These are phyloP conservation scores for Pluteus cervinus DNA, from an alignment of 768 basidiomycete genomes.

Conservation along the genomic window DNA sequence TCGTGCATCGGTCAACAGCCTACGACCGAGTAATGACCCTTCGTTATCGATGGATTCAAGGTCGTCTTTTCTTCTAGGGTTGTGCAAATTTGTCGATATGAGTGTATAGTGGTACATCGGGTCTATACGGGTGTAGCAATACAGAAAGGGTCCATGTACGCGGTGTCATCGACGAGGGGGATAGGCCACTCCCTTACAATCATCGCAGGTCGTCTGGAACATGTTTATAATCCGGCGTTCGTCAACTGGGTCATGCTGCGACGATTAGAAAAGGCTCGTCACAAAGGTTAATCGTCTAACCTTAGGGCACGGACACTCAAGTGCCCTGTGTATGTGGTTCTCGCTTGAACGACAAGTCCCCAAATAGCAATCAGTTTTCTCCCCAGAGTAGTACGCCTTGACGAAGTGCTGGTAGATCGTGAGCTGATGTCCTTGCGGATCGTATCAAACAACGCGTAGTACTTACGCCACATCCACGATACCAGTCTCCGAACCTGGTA, in stretches of 20 bases:
- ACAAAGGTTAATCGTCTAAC: slow-evolving; percentile 19
- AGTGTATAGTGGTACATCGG: too few relatives aligned
- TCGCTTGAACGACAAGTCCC: slow-evolving; percentile 46
- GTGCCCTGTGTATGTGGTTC: slow-evolving; percentile 56
- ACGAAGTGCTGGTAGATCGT: slow-evolving; percentile 49
- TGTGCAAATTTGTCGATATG: too few relatives aligned
- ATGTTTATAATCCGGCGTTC: slow-evolving; percentile 54
- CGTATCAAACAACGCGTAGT: slow-evolving; percentile 9
- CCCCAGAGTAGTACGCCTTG: slow-evolving; percentile 55
- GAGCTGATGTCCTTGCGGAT: slow-evolving; percentile 7
- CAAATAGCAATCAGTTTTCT: slow-evolving; percentile 47
- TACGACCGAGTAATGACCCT: too few relatives aligned
- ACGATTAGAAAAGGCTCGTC: neutral
- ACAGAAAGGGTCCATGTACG: too few relatives aligned
- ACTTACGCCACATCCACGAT: slow-evolving; percentile 36
- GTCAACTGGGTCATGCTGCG: slow-evolving; percentile 21
- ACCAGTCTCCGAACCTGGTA: slow-evolving; percentile 35
- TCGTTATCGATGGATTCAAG: too few relatives aligned
- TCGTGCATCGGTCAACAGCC: too few relatives aligned
- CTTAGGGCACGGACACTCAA: slow-evolving; percentile 48
- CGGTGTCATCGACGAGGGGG: too few relatives aligned
- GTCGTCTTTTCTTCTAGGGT: too few relatives aligned
- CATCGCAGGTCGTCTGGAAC: slow-evolving; percentile 60
- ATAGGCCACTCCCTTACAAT: slow-evolving; percentile 37
- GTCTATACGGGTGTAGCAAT: too few relatives aligned